Conservation (phyloP, 23 red algal genomes). For the Gracilariopsis chorda region DNA sequence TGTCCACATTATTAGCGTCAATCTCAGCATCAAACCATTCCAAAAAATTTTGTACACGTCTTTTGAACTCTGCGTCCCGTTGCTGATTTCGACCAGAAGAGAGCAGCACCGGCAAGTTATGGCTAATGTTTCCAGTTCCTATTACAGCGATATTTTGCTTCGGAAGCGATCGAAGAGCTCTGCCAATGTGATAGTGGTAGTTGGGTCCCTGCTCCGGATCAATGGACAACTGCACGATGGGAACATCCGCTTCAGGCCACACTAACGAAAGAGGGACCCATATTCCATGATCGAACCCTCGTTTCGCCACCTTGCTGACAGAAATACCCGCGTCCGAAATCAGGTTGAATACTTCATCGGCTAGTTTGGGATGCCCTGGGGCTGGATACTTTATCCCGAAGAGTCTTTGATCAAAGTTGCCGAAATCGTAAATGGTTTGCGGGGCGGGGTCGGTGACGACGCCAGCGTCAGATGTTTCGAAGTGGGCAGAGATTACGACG, state of each 20-base stretch:
- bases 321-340: conserved; percentile 4
- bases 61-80: neutral
- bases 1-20: neutral
- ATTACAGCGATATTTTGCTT: neutral
- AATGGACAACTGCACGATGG: conserved; percentile 11
- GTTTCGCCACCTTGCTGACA: neutral
- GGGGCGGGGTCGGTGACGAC: conserved; percentile 7
- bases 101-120: neutral
- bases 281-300: conserved; percentile 13
- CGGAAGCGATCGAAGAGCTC: neutral
- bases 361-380: neutral
- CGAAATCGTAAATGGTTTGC: neutral
- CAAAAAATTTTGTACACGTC: neutral
- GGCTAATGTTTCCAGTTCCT: neutral
- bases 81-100: neutral
- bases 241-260: conserved; percentile 17
- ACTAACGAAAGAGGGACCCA: conserved; percentile 26
- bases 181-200: neutral
- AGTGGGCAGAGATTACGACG: conserved; percentile 41
- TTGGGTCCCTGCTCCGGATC: neutral
- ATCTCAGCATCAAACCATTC: neutral
- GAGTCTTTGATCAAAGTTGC: neutral
- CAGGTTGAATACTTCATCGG: neutral
- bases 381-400: neutral
- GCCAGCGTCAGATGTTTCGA: neutral